Evolutionary conservation across 2,329 filamentous ascomycete species (phyloP).

Genomic region (Aspergillus vadensis): DNA sequence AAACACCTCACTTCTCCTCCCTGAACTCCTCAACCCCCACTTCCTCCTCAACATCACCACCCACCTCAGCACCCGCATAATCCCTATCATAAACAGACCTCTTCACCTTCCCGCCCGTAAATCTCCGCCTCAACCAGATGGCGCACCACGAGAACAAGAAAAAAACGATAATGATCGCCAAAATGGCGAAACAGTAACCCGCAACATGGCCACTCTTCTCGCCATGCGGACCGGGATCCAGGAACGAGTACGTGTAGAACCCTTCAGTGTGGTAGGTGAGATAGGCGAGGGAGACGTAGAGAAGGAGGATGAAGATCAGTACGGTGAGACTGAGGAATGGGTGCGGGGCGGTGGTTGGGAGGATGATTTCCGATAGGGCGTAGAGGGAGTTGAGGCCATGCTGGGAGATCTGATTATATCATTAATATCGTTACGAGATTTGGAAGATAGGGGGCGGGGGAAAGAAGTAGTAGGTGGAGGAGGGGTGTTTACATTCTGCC

Average conservation of each 20-base stretch:
- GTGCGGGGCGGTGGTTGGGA: conserved; percentile 66
- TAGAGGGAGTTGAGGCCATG: conserved; percentile 75
- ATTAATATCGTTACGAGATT: background rate
- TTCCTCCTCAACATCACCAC: conserved; percentile 8
- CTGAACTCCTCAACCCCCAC: conserved; percentile 15
- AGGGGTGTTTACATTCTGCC: conserved; percentile 47
- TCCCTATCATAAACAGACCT: conserved; percentile 24
- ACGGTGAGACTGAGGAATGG: conserved; percentile 68
- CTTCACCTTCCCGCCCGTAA: conserved; percentile 40
- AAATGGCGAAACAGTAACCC: conserved; percentile 63
- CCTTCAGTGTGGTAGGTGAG: conserved; percentile 68
- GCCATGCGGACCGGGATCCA: conserved; percentile 61
- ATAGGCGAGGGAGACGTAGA: conserved; percentile 75
- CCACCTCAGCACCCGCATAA: background rate
- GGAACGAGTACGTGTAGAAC: conserved; percentile 77
- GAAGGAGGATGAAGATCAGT: conserved; percentile 68
- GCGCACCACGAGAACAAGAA: conserved; percentile 55
- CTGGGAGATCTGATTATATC: conserved; percentile 59
- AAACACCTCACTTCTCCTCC: background rate
- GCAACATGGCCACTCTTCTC: conserved; percentile 56
- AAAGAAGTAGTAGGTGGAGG: conserved; percentile 7
- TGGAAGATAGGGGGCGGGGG: background rate
- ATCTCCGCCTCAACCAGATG: conserved; percentile 56
- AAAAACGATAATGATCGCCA: conserved; percentile 57
- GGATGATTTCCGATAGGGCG: conserved; percentile 72